Percentiles rank a stretch among this genome's conserved stretches.
Conservation (phyloP, 768 basidiomycete species). For the Pleurotus eryngii region DNA sequence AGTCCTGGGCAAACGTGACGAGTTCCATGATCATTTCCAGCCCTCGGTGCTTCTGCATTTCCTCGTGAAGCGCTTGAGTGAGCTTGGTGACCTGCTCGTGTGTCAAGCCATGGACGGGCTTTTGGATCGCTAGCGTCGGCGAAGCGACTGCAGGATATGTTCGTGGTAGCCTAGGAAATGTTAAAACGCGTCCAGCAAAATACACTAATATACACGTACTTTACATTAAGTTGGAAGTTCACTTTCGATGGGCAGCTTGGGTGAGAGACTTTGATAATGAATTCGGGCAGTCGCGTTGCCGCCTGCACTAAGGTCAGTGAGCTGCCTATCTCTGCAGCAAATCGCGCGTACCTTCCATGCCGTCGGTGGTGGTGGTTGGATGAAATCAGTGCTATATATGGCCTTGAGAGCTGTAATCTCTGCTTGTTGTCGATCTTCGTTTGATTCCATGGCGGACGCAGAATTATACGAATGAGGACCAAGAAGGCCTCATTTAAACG, state of each 20-base stretch:
- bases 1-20: slow-evolving; percentile 65
- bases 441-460: slow-evolving; percentile 58
- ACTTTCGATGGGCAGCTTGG: slow-evolving; percentile 52
- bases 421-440: slow-evolving; percentile 58
- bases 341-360: slow-evolving; percentile 68
- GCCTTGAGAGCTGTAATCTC: slow-evolving; percentile 80
- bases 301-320: slow-evolving; percentile 36
- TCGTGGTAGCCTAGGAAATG: slow-evolving; percentile 60
- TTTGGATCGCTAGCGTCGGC: slow-evolving; percentile 66
- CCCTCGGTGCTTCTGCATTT: slow-evolving; percentile 64
- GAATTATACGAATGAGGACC: slow-evolving; percentile 15
- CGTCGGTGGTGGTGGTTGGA: slow-evolving; percentile 68
- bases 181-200: too few relatives aligned
- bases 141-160: slow-evolving; percentile 75
- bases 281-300: slow-evolving; percentile 69
- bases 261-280: slow-evolving; percentile 69
- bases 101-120: slow-evolving; percentile 56
- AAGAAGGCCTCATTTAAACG: slow-evolving; percentile 15
- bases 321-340: too few relatives aligned
- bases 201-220: slow-evolving; percentile 38
- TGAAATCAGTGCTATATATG: slow-evolving; percentile 78
- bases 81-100: slow-evolving; percentile 56
- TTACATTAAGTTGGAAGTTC: slow-evolving; percentile 65
- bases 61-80: slow-evolving; percentile 55
- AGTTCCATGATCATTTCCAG: slow-evolving; percentile 81